phyloP scores from a whole-genome alignment of 78 protist genomes.

The Cavenderia fasciculata region DNA sequence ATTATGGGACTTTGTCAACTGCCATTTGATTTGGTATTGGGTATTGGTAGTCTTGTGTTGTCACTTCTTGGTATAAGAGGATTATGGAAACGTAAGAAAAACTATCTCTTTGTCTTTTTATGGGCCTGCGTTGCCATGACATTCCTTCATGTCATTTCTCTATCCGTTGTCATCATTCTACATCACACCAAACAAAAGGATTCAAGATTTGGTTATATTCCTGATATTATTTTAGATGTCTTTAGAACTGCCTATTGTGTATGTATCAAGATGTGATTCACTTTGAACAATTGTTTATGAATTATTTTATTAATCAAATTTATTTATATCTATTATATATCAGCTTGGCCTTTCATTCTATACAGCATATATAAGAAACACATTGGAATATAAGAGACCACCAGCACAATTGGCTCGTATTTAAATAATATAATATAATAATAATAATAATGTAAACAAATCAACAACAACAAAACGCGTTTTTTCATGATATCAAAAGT shows the following conservation, averaged over 20 bases:
- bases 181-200: conserved; percentile 1
- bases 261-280: too few species aligned
- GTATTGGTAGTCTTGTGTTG: background rate
- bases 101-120: conserved; percentile 25
- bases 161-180: conserved; percentile 46
- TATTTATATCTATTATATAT: background rate
- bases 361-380: conserved; percentile 36
- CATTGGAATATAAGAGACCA: conserved; percentile 49
- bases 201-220: conserved; percentile 39
- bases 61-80: conserved; percentile 47
- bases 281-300: too few species aligned
- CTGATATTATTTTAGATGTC: conserved; percentile 33
- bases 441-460: too few species aligned
- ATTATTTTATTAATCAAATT: background rate
- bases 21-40: conserved; percentile 48
- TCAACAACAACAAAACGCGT: background rate
- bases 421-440: too few species aligned
- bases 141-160: conserved; percentile 1
- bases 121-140: conserved; percentile 50
- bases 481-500: too few species aligned
- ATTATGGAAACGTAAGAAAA: conserved; percentile 46
- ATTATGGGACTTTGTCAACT: conserved; percentile 65
- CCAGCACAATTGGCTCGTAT: conserved; percentile 37
- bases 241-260: conserved; percentile 42
- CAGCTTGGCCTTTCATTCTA: conserved; percentile 59